Base-by-base conservation (phyloP, 768 basidiomycete genomes). In the Lepiota venenata region DNA sequence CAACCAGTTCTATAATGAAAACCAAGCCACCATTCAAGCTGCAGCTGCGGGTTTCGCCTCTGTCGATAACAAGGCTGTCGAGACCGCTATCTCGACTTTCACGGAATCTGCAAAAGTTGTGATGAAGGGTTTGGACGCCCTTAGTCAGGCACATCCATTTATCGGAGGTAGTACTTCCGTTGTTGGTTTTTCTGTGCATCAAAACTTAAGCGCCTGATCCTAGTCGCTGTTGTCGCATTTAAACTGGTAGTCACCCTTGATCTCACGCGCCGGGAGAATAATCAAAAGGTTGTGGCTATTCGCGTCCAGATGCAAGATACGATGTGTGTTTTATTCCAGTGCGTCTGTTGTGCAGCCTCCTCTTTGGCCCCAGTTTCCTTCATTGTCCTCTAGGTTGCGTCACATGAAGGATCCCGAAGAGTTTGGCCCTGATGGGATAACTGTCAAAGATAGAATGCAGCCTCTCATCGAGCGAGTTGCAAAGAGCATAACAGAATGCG, bases 141-240 rank as follows among this genome's bases (percentile, higher is more conserved):
- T 75, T 18, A 65, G 64, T 11, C 66, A 70, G 37, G 22, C 71
- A 4, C 73, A 72, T 52, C 72, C 73, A 7, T 72, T 72, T 58
- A 64, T 74, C 40, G 67, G 64, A 60, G 63, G 72, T 74, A 57
- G 21, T 64, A 54, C 39, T 6, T 5, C 27, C 14, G 15, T 11
- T 14, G 15, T 39, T 22, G 35, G 41, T 14, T 49, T 16, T 14
- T 42, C 44, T 3, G 27, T 11, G 27, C 11, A 4, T 12, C 15
- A 18, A 3, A 10, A 9, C 16, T 18, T 14, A 32, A n/a, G 20
- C 21, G 27, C 4, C 22, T 7, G 10, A 9, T 35, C 9, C 29
- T 35, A 68, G 81, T 78, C 47, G 78, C 73, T 25, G 76, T 81
- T 20, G 60, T 73, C 8, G 79, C 80, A 1, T 82, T 83, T 64